A percentile compares a stretch with the other conserved stretches of the same genome.
These are phyloP conservation scores for Vaccinium macrocarpon DNA, from an alignment of 148 eudicot genomes.

Conservation along the genomic window DNA sequence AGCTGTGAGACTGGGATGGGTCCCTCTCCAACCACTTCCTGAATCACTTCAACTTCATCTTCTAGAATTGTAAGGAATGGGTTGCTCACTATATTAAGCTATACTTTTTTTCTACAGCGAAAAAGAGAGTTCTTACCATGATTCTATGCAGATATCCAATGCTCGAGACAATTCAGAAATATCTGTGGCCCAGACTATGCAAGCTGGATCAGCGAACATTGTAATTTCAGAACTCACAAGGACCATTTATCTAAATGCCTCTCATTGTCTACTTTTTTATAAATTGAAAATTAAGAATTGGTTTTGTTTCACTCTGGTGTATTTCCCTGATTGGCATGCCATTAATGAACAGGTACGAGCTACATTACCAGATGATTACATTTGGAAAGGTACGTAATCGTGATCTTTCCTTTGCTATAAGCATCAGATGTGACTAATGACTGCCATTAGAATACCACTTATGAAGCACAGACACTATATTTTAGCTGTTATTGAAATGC, in stretches of 20 bases:
- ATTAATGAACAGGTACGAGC: slow-evolving; percentile 48
- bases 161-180: slow-evolving; percentile 62
- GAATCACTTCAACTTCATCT: slow-evolving; percentile 59
- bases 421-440: background rate
- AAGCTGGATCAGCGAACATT: slow-evolving; percentile 61
- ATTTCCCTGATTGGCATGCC: slow-evolving; percentile 20
- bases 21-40: slow-evolving; percentile 60
- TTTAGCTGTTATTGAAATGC: background rate
- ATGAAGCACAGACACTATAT: background rate
- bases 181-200: slow-evolving; percentile 71
- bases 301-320: background rate
- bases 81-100: background rate
- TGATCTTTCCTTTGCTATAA: background rate
- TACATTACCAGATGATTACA: slow-evolving; percentile 76
- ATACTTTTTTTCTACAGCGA: background rate
- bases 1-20: slow-evolving; percentile 64
- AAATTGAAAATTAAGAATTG: background rate
- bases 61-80: slow-evolving; percentile 45
- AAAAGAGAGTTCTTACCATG: background rate
- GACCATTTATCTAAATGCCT: background rate
- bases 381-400: slow-evolving; percentile 61
- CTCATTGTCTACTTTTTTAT: background rate
- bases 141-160: slow-evolving; percentile 48
- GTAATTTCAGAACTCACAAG: slow-evolving; percentile 34
- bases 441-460: background rate